Evolutionary conservation across 2,329 filamentous ascomycete genomes (phyloP), one percentile per base, ranked within the genome.

Genomic region (Colletotrichum zoysiae): DNA sequence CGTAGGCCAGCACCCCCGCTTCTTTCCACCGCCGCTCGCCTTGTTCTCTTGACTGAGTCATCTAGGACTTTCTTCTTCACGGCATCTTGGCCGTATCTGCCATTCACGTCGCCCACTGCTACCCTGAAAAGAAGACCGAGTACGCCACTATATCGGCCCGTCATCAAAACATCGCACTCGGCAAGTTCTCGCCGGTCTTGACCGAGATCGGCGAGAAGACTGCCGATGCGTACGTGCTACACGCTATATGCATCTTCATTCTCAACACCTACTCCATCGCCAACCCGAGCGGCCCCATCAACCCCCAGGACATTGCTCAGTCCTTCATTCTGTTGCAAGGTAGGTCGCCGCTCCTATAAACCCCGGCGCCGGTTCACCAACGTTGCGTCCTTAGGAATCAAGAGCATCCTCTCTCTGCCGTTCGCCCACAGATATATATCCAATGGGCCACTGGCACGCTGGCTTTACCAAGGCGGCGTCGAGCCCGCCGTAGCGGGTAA

Each of bases 201-300:
- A 57, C 53, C 65, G 69, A 75, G 12, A 75, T 75, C 2, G 65
- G 69, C 40, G 70, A 75, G n/a, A 70, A 61, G 30, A 74, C 70
- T 20, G 73, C 72, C 55, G 74, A 75, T 35, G 74, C 74, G 18
- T 75, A 73, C 44, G 74, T 75, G n/a, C 65, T 75, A 7, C 73
- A 75, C 30, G 74, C 74, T 35, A 68, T 71, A n/a, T 67, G 69
- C 53, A 75, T 75, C 30, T 75, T 75, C n/a, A 57, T 75, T 1
- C 46, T 74, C n/a, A 75, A 71, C 44, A 70, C 73, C n/a, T 74
- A 71, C 59, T 73, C 69, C 30, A 73, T 75, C 30, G 65, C 72
- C n/a, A 62, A 67, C 33, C 71, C 64, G 3, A 57, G 60, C 4
- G 56, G 65, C 2, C 59, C 61, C 38, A 65, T 74, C 33, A 64